Base-by-base conservation (phyloP, 768 basidiomycete genomes). In the Xerocomellus intermedius region DNA sequence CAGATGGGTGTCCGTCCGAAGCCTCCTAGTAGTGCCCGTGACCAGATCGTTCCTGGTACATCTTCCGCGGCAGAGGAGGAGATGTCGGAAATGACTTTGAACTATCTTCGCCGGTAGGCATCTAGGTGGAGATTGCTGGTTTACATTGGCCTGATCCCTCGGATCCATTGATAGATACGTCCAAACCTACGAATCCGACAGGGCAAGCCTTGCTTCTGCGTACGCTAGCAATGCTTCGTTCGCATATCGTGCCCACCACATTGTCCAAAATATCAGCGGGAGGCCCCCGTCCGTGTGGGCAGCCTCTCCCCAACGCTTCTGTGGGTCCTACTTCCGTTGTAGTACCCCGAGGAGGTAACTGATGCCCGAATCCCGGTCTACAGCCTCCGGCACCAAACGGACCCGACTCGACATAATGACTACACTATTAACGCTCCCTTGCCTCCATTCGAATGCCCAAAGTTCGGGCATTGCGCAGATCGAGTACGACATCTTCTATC, bases 171-270 rank as follows among this genome's bases (percentile, higher is more conserved):
- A 39, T 46, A 73, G 70, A 50, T 71, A 70, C 22, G 26, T 71
- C 24, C 68, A 70, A 54, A 70, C 57, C 4, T 71, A 71, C 48
- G 70, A 71, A 49, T 35, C 42, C 17, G 70, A 73, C 45, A 69
- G 70, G 35, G 62, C 64, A 42, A 65, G 61, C 49, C 70, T 71
- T 47, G 70, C 70, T 32, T 66, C 71, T 37, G 70, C 70, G 16
- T 71, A 71, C 45, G 63, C 62, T 43, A 52, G 60, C 35, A 58
- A 60, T 8, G 68, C 69, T n/a, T 68, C 67, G 39, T 72, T 73
- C 24, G 65, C 62, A 39, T 73, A 63, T 54, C 65, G 68, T 52
- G 54, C 47, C 26, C 62, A 70, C 39, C 47, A 52, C 42, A 37
- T 52, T 13, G 24, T 30, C 17, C 51, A 43, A 56, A 44, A 46